A percentile compares a stretch with the other conserved stretches of the same genome.
These are phyloP conservation scores for Leishmania gerbilli DNA, from an alignment of 208 protist genomes.

Conservation along the genomic window DNA sequence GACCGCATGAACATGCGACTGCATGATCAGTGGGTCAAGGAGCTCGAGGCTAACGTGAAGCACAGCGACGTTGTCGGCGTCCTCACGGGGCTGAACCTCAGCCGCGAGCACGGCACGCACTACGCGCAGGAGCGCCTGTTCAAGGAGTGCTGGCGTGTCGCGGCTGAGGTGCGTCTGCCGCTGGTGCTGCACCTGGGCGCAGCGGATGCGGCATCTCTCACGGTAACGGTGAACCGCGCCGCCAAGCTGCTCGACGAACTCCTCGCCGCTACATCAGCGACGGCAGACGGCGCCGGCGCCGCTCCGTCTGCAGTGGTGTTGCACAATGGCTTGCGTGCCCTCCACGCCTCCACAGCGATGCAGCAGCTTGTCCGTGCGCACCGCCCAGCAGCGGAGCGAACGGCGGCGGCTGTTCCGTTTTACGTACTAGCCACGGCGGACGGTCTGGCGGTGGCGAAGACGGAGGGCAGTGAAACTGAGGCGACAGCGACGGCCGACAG, in stretches of 20 bases:
- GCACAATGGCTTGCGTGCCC: slow-evolving; percentile 54
- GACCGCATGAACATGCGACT: slow-evolving; percentile 68
- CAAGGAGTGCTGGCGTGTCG: slow-evolving; percentile 47
- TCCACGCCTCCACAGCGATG: slow-evolving; percentile 54
- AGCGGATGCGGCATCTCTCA: slow-evolving; percentile 19
- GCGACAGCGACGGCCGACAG: neutral
- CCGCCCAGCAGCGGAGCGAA: slow-evolving; percentile 16
- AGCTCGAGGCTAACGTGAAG: slow-evolving; percentile 42
- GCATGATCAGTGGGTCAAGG: slow-evolving; percentile 73
- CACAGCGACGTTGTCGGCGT: slow-evolving; percentile 62
- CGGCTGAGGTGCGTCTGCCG: slow-evolving; percentile 49
- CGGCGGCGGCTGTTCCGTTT: slow-evolving; percentile 24
- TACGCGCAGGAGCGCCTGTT: slow-evolving; percentile 78
- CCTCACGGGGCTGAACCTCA: slow-evolving; percentile 69
- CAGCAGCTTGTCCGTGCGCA: slow-evolving; percentile 42
- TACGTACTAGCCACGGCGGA: slow-evolving; percentile 69
- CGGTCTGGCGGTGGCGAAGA: slow-evolving; percentile 28
- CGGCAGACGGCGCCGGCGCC: neutral
- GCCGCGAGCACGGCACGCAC: slow-evolving; percentile 64
- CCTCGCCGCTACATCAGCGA: slow-evolving; percentile 12
- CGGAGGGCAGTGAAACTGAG: neutral
- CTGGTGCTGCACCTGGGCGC: slow-evolving; percentile 66
- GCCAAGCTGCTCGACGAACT: slow-evolving; percentile 64
- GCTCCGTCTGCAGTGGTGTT: slow-evolving; percentile 58
- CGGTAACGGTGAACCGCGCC: slow-evolving; percentile 51